Conservation (phyloP, 2,329 filamentous ascomycete genomes). For the Talaromyces sp. region DNA sequence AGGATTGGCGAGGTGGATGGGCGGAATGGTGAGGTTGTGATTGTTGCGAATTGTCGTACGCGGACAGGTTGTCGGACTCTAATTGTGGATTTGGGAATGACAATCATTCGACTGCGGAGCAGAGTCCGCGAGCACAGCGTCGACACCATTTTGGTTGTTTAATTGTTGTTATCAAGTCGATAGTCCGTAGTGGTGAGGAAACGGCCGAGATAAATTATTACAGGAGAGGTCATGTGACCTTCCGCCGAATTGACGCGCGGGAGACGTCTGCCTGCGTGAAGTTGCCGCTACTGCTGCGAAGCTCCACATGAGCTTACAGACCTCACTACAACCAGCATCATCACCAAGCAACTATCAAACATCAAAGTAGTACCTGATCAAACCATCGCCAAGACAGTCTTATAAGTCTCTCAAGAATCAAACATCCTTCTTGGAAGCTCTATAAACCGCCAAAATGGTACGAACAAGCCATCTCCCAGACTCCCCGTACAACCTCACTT, state of each 20-base stretch:
- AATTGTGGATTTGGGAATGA: conserved; percentile 9
- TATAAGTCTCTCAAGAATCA: background rate
- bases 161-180: background rate
- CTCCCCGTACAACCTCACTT: background rate
- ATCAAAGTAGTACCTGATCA: background rate
- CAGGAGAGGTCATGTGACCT: conserved; percentile 1
- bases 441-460: conserved; percentile 10
- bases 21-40: conserved; percentile 14
- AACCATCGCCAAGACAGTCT: background rate
- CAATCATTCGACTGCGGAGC: background rate
- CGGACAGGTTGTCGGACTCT: conserved; percentile 1
- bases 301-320: conserved; percentile 13
- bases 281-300: background rate
- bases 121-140: conserved; percentile 13
- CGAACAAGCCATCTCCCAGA: background rate
- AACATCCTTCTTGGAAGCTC: background rate
- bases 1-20: conserved; percentile 1
- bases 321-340: background rate
- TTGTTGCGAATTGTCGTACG: conserved; percentile 18
- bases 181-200: background rate
- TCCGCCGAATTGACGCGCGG: background rate
- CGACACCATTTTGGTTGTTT: conserved; percentile 9
- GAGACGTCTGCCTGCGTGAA: conserved; percentile 1
- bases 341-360: background rate
- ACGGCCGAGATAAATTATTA: background rate